These are phyloP conservation scores for Trebouxiophyceae sp. DNA, from an alignment of 163 green algal species.

Conservation along the genomic window DNA sequence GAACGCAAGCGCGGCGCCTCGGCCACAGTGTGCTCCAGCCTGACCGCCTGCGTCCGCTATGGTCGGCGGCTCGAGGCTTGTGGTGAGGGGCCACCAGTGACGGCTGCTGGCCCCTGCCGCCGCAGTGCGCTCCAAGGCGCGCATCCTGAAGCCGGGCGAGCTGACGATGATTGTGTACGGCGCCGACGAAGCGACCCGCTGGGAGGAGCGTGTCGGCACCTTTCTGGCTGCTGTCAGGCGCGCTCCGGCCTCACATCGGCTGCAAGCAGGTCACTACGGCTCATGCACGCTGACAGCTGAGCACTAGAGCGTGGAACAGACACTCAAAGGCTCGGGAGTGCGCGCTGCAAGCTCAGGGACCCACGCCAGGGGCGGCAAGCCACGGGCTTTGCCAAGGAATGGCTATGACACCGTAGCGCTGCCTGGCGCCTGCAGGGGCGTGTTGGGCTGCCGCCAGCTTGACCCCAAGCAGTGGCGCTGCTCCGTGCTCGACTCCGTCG, in stretches of 20 bases:
- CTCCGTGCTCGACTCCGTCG: slow-evolving; percentile 77
- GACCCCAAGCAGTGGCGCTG: slow-evolving; percentile 48
- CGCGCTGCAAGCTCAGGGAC: no score
- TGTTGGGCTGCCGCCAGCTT: slow-evolving; percentile 48
- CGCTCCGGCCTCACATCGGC: no score
- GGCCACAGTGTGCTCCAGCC: no score
- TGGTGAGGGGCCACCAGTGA: no score
- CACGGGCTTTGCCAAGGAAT: neutral
- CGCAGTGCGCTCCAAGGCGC: slow-evolving; percentile 24
- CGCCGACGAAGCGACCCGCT: slow-evolving; percentile 40
- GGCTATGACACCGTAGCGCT: neutral
- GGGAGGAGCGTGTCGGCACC: slow-evolving; percentile 18
- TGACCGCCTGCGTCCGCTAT: no score
- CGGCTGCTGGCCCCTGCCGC: no score
- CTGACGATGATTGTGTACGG: slow-evolving; percentile 56
- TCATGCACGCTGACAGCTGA: no score
- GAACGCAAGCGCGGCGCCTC: no score
- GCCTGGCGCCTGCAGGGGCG: slow-evolving; percentile 30
- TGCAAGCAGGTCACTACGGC: no score
- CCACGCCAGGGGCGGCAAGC: neutral
- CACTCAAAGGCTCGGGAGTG: no score
- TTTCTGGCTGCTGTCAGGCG: slow-evolving; percentile 30
- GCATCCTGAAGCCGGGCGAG: slow-evolving; percentile 43
- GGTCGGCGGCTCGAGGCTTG: no score
- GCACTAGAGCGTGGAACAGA: no score